Percentiles rank a stretch among this genome's conserved stretches.
Conservation (phyloP, 495 filamentous ascomycete genomes). For the Lasiosphaeriaceae sp. region DNA sequence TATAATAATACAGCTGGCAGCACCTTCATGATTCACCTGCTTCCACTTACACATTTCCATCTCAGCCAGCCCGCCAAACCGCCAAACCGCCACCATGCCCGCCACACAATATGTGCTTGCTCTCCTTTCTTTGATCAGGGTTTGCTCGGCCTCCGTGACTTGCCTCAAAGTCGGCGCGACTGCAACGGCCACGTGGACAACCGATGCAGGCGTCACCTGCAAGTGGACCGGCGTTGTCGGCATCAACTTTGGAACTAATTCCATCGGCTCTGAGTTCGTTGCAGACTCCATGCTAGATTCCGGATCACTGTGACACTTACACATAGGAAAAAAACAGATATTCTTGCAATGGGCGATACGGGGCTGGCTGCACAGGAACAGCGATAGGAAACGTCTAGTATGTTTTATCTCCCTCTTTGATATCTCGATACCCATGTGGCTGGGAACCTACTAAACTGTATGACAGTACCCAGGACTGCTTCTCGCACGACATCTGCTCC, state of each 20-base stretch:
- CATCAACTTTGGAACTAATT: slow-evolving; percentile 2
- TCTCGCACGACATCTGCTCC: slow-evolving; percentile 8
- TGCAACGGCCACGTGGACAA: slow-evolving; percentile 2
- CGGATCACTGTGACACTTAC: no score
- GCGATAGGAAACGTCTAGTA: slow-evolving; percentile 7
- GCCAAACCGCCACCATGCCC: neutral
- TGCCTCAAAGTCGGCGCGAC: slow-evolving; percentile 4
- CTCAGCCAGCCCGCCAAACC: no score
- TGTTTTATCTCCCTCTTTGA: neutral
- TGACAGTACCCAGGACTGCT: slow-evolving; percentile 3
- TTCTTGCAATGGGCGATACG: slow-evolving; percentile 7
- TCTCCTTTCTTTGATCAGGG: neutral
- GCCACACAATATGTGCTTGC: neutral
- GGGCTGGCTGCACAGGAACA: slow-evolving; percentile 3
- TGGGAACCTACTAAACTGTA: neutral
- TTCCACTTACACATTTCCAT: no score
- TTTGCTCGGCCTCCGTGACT: neutral
- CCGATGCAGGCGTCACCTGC: neutral
- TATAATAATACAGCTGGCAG: no score
- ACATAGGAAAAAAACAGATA: no score
- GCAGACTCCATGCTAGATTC: no score
- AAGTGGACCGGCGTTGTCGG: slow-evolving; percentile 5
- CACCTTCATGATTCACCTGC: no score
- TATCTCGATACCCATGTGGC: no score
- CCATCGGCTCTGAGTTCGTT: slow-evolving; percentile 2